These are phyloP conservation scores for Ustilago loliicola DNA, from an alignment of 1,284 basidiomycete species.

Conservation along the genomic window DNA sequence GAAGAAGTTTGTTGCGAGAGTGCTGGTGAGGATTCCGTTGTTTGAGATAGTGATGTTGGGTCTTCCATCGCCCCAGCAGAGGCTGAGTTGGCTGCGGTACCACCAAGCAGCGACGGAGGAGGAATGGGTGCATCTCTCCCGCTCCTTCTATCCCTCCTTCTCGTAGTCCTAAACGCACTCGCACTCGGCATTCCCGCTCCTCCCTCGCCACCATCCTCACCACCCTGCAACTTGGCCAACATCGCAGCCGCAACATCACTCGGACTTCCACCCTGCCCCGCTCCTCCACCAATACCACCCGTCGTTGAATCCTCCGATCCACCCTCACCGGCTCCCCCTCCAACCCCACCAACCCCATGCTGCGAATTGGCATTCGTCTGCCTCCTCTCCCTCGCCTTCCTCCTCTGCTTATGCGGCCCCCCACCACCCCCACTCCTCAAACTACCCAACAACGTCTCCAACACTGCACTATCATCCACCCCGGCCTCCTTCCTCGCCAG, in stretches of 20 bases:
- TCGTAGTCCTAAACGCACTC: slow-evolving; percentile 38
- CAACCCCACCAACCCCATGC: neutral
- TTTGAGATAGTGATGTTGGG: slow-evolving; percentile 14
- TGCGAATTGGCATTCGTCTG: slow-evolving; percentile 52
- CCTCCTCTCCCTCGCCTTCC: slow-evolving; percentile 59
- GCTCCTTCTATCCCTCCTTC: slow-evolving; percentile 41
- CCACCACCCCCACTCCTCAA: slow-evolving; percentile 62
- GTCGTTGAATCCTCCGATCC: slow-evolving; percentile 32
- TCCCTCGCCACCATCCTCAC: slow-evolving; percentile 15
- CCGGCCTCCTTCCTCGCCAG: slow-evolving; percentile 65
- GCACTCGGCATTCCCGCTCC: slow-evolving; percentile 12
- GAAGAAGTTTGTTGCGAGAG: slow-evolving; percentile 21
- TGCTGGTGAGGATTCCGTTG: slow-evolving; percentile 21
- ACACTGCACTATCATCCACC: slow-evolving; percentile 66
- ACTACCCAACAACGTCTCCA: slow-evolving; percentile 67
- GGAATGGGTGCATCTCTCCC: slow-evolving; percentile 29
- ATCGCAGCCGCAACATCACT: slow-evolving; percentile 64
- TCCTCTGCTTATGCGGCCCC: slow-evolving; percentile 58
- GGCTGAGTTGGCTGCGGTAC: neutral
- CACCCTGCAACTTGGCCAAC: slow-evolving; percentile 66
- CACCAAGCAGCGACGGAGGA: neutral
- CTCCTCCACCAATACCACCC: slow-evolving; percentile 2
- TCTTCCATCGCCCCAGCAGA: neutral
- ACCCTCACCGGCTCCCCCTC: neutral
- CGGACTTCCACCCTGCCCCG: slow-evolving; percentile 37